Conservation (phyloP, 2,329 filamentous ascomycete species). For the Chaetothyriales sp. region DNA sequence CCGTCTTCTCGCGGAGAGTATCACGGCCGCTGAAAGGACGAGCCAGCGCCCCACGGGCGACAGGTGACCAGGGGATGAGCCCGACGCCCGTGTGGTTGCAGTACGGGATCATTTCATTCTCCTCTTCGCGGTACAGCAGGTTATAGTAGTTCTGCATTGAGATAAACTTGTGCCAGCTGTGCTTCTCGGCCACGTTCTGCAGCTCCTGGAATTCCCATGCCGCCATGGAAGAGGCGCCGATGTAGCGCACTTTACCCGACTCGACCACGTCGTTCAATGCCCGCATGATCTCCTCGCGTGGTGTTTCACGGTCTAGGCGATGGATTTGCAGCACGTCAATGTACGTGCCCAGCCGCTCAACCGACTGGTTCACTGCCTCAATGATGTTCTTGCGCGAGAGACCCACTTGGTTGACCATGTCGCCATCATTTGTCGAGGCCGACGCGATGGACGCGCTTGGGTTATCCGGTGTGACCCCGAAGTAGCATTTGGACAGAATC, state of each 20-base stretch:
- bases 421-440: slow-evolving; percentile 8
- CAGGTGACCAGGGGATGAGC: slow-evolving; percentile 28
- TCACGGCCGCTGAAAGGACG: slow-evolving; percentile 32
- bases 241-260: slow-evolving; percentile 29
- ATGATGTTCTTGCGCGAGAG: slow-evolving; percentile 50
- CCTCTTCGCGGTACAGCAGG: slow-evolving; percentile 31
- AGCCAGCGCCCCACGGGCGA: slow-evolving; percentile 34
- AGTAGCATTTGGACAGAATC: slow-evolving; percentile 44
- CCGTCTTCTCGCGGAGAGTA: slow-evolving; percentile 32
- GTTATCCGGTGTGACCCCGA: slow-evolving; percentile 22
- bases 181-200: slow-evolving; percentile 36
- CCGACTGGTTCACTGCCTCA: slow-evolving; percentile 41
- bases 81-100: slow-evolving; percentile 27
- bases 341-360: slow-evolving; percentile 33
- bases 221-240: slow-evolving; percentile 25
- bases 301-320: slow-evolving; percentile 29
- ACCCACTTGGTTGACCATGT: slow-evolving; percentile 27
- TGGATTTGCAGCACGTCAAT: slow-evolving; percentile 40
- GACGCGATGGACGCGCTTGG: slow-evolving; percentile 23
- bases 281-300: slow-evolving; percentile 37
- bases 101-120: slow-evolving; percentile 33
- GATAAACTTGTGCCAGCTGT: slow-evolving; percentile 40
- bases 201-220: slow-evolving; percentile 29
- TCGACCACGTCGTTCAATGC: slow-evolving; percentile 32
- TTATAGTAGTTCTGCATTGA: slow-evolving; percentile 39